Conservation (phyloP, 306 rosid species). For the Lathyrus tuberosus region DNA sequence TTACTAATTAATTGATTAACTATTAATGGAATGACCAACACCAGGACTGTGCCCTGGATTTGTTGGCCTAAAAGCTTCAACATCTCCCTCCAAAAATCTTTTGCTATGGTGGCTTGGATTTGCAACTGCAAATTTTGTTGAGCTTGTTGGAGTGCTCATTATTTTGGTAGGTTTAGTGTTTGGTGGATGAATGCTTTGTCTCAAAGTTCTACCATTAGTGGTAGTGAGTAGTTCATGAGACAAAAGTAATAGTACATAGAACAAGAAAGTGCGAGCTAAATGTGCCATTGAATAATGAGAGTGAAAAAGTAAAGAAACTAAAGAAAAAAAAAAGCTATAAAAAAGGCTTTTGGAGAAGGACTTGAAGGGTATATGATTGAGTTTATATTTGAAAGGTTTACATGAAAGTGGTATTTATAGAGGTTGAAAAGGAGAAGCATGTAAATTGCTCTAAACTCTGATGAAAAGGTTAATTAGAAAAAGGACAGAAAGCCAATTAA, state of each 20-base stretch:
- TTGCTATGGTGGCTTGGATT: slow-evolving; percentile 26
- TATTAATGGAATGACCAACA: slow-evolving; percentile 67
- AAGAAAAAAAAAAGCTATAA: neutral
- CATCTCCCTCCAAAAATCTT: slow-evolving; percentile 40
- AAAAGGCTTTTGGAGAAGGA: neutral
- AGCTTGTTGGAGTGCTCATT: neutral
- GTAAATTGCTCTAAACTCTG: neutral
- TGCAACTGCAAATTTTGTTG: neutral
- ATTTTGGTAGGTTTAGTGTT: slow-evolving; percentile 2
- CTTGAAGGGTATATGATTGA: slow-evolving; percentile 15
- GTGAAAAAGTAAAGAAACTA: neutral
- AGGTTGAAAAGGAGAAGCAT: slow-evolving; percentile 28
- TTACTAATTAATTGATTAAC: slow-evolving; percentile 18
- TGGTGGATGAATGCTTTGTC: slow-evolving; percentile 40
- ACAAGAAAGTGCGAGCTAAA: slow-evolving; percentile 43
- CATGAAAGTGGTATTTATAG: slow-evolving; percentile 37
- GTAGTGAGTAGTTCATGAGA: slow-evolving; percentile 44
- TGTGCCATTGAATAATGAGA: slow-evolving; percentile 52
- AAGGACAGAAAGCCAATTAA: neutral
- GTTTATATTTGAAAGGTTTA: slow-evolving; percentile 12
- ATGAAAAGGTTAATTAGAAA: neutral
- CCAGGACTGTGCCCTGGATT: slow-evolving; percentile 84
- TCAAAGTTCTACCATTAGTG: slow-evolving; percentile 60
- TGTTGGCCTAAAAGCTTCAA: slow-evolving; percentile 70
- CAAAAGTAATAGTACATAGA: slow-evolving; percentile 51